Percentiles rank a stretch among this genome's conserved stretches.
phyloP scores from a whole-genome alignment of 2,329 filamentous ascomycete species.

The Alternaria triticimaculans region DNA sequence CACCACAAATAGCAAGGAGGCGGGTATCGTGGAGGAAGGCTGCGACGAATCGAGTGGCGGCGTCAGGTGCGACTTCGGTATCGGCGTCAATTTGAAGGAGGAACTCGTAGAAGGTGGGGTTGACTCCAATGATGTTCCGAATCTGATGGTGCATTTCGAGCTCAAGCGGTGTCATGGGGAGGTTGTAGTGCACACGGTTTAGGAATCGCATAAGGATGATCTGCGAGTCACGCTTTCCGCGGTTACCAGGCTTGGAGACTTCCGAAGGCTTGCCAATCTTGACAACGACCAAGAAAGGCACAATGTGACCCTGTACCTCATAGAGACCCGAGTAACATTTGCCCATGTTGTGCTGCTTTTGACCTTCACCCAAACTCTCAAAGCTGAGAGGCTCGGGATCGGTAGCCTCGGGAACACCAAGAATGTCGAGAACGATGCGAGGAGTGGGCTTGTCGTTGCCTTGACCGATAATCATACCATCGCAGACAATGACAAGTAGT shows the following conservation, averaged over 20 bases:
- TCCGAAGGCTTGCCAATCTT: constrained; percentile 91
- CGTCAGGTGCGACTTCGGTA: constrained; percentile 88
- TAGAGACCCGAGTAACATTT: constrained; percentile 98
- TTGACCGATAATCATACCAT: constrained; percentile 99
- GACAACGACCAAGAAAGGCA: constrained; percentile 94
- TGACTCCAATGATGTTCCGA: constrained; percentile 97
- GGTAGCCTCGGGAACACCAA: constrained; percentile 90
- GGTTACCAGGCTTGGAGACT: constrained; percentile 79
- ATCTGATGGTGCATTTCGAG: constrained; percentile 99
- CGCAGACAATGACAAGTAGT: constrained; percentile 88
- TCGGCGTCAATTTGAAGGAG: constrained; percentile 97
- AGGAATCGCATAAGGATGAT: constrained; percentile 99
- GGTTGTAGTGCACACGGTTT: constrained; percentile 97
- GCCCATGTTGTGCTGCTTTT: constrained; percentile 99
- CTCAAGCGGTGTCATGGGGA: constrained; percentile 94
- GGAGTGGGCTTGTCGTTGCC: constrained; percentile 96
- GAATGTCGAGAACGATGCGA: constrained; percentile 93
- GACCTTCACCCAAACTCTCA: constrained; percentile 91
- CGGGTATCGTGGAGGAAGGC: constrained; percentile 90
- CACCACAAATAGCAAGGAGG: constrained; percentile 92
- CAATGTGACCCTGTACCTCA: constrained; percentile 96
- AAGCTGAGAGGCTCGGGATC: constrained; percentile 97
- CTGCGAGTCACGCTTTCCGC: constrained; percentile 98
- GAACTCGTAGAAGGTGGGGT: constrained; percentile 98
- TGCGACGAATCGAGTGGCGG: constrained; percentile 89